Base-by-base conservation (phyloP, 192 early-diverging fungal species). In the Coemansia sp. region DNA sequence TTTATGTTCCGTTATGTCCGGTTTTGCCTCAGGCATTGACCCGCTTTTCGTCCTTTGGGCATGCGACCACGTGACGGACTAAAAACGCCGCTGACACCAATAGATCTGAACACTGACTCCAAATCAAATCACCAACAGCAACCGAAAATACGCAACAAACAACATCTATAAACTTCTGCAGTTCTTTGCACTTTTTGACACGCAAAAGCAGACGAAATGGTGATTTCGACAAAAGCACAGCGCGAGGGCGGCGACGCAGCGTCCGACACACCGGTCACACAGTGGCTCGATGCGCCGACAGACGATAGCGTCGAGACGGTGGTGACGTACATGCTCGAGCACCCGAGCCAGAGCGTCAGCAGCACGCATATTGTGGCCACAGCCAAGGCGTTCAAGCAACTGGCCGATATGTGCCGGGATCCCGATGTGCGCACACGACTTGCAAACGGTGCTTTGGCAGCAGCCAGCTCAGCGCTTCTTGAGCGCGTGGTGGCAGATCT, bases 371-470 rank as follows among this genome's bases (percentile, higher is more conserved):
- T 64, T 6, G 51, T 70, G 0, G 54, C 65, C n/a, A 63, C 72
- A 6, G 76, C 71, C 35, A 66, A 70, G 29, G 54, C 32, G 49
- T 74, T 79, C 65, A 66, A 70, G 54, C 47, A 64, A 17, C 57
- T 79, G 27, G 76, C 76, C 14, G 76, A 79, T 55, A 47, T 62
- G 39, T 58, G 68, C 54, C 71, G 72, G 52, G 17, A n/a, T 32
- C 32, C 59, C 1, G 53, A 45, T 4, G 17, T 39, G 11, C 76
- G 76, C n/a, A 35, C 50, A 9, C 25, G 1, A 10, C 49, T 79
- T 24, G 63, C 66, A 0, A 9, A 56, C n/a, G 37, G 69, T 8
- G 56, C 11, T 3, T 37, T 74, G 41, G 47, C 65, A 1, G 12
- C 21, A 10, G 43, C 62, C 7, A 62, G 56, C 51, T 49, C 72